Conservation (phyloP, 2,329 filamentous ascomycete genomes). For the Cytospora piceae region DNA sequence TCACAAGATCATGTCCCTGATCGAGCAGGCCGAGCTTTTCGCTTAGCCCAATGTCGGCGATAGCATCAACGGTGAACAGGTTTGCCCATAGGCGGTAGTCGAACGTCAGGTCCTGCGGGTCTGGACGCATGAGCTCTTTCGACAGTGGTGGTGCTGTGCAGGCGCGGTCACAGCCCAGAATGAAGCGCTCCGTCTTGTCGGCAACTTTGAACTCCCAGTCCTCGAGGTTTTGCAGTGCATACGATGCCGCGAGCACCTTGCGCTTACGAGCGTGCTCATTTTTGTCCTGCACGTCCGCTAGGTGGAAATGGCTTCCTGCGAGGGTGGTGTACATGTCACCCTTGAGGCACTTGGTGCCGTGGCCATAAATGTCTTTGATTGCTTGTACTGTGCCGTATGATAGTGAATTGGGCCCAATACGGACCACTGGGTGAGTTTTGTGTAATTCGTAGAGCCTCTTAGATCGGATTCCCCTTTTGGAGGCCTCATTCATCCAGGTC, state of each 20-base stretch:
- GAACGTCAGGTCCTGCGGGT: slow-evolving; percentile 32
- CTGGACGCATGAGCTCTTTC: background rate
- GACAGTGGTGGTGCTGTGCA: slow-evolving; percentile 43
- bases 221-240: slow-evolving; percentile 57
- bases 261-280: slow-evolving; percentile 56
- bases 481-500: slow-evolving; percentile 51
- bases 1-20: slow-evolving; percentile 49
- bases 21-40: slow-evolving; percentile 57
- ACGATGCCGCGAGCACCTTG: slow-evolving; percentile 53
- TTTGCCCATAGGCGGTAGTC: slow-evolving; percentile 57
- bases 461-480: slow-evolving; percentile 46
- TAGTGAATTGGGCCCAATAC: slow-evolving; percentile 50
- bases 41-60: slow-evolving; percentile 58
- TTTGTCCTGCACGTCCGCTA: slow-evolving; percentile 57
- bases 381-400: slow-evolving; percentile 47
- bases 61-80: slow-evolving; percentile 60
- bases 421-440: slow-evolving; percentile 49
- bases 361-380: slow-evolving; percentile 56
- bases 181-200: slow-evolving; percentile 51
- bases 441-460: slow-evolving; percentile 48
- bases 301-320: slow-evolving; percentile 53
- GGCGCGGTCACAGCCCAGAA: slow-evolving; percentile 47
- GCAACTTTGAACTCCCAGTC: slow-evolving; percentile 59
- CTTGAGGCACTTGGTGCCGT: slow-evolving; percentile 55
- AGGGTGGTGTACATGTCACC: slow-evolving; percentile 51